Evolutionary conservation across 2,329 filamentous ascomycete species (phyloP).

Genomic region (Trichophyton verrucosum): DNA sequence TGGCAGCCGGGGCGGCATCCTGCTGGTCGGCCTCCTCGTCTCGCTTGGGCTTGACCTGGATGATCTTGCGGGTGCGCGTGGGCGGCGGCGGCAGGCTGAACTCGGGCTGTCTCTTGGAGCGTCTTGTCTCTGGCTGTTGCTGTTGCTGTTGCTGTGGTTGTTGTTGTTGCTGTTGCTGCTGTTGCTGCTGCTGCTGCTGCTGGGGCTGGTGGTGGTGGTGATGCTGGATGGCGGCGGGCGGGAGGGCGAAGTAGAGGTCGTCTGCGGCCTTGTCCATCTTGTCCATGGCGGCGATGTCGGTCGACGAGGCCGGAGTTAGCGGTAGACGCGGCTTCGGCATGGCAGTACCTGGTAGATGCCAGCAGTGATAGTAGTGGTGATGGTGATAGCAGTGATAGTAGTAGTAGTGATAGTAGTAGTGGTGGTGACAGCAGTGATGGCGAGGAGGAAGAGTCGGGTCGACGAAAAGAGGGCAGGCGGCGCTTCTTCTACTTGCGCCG

Average conservation of each 20-base stretch:
- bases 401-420: background rate
- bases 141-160: background rate
- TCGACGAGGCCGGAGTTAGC: constrained; percentile 67
- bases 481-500: background rate
- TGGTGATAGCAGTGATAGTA: background rate
- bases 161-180: background rate
- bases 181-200: background rate
- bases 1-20: constrained; percentile 13
- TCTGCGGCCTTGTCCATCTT: constrained; percentile 23
- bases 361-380: background rate
- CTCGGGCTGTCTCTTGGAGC: constrained; percentile 31
- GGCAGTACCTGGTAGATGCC: no score
- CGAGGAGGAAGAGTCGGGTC: background rate
- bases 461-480: no score
- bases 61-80: constrained; percentile 86
- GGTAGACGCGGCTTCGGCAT: constrained; percentile 55
- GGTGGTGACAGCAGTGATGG: no score
- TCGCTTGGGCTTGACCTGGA: constrained; percentile 77
- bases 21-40: constrained; percentile 17
- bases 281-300: constrained; percentile 53
- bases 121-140: constrained; percentile 29
- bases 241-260: constrained; percentile 61
- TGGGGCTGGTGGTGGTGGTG: background rate
- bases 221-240: constrained; percentile 48
- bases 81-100: constrained; percentile 86